These are phyloP conservation scores for Setaria viridis DNA, from an alignment of 202 grass and related monocot genomes.

Conservation along the genomic window DNA sequence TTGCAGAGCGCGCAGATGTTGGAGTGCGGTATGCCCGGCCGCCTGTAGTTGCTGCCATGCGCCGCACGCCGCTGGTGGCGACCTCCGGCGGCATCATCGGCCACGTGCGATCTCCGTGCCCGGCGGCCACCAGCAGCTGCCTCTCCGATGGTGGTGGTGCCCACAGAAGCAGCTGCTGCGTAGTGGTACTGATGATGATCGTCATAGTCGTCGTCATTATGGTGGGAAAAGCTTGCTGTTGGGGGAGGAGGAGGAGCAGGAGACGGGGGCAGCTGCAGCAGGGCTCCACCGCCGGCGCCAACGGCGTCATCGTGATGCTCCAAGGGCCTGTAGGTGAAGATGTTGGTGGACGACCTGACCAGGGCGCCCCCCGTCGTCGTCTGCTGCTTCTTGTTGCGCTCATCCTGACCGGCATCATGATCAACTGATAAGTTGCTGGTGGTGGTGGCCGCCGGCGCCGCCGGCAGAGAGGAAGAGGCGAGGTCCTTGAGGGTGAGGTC, in stretches of 20 bases:
- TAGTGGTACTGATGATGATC: background rate
- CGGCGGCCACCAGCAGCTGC: background rate
- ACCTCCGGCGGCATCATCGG: background rate
- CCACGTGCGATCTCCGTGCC: background rate
- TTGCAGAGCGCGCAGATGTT: constrained; percentile 63
- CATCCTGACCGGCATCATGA: background rate
- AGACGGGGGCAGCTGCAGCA: constrained; percentile 1
- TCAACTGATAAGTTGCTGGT: background rate
- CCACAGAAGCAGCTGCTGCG: background rate
- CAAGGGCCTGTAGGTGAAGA: constrained; percentile 49
- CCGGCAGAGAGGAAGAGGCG: background rate
- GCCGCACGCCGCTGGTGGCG: background rate
- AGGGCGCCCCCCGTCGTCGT: background rate
- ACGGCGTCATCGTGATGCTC: background rate
- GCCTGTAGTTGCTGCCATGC: background rate
- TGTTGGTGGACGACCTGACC: constrained; percentile 46
- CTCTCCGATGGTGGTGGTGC: background rate
- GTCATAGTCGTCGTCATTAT: background rate
- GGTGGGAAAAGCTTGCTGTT: background rate
- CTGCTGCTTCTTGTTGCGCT: background rate
- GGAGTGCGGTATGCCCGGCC: constrained; percentile 69
- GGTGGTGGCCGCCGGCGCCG: background rate
- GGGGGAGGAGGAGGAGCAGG: background rate
- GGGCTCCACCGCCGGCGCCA: background rate
- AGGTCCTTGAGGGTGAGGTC: constrained; percentile 77